These are phyloP conservation scores for Hemisphaericaspora xylanilytica DNA, from an alignment of 1,139 yeast species.

Conservation along the genomic window DNA sequence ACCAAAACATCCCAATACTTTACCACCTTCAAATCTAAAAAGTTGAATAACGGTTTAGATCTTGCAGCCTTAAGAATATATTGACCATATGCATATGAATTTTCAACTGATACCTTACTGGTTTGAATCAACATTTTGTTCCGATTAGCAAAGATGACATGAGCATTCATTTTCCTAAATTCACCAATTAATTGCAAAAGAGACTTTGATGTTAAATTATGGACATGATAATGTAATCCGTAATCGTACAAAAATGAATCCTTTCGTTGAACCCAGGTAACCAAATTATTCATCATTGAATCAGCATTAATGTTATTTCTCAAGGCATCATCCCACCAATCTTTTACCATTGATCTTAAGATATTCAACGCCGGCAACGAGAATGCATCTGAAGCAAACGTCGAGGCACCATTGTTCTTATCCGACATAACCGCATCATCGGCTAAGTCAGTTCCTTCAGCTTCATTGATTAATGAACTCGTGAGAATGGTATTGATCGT, in stretches of 20 bases:
- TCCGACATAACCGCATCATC: slow-evolving; percentile 47
- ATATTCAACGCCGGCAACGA: slow-evolving; percentile 73
- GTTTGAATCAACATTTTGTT: slow-evolving; percentile 75
- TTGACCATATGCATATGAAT: slow-evolving; percentile 91
- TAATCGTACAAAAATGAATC: slow-evolving; percentile 75
- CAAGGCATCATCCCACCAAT: slow-evolving; percentile 94
- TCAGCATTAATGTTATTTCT: slow-evolving; percentile 73
- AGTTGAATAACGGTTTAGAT: slow-evolving; percentile 78
- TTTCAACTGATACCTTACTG: slow-evolving; percentile 73
- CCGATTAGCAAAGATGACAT: slow-evolving; percentile 77
- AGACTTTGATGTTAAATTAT: slow-evolving; percentile 81
- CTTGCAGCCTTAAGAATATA: slow-evolving; percentile 78
- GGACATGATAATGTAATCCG: slow-evolving; percentile 80
- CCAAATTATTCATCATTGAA: slow-evolving; percentile 76
- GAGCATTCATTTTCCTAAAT: slow-evolving; percentile 73
- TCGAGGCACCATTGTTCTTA: slow-evolving; percentile 47
- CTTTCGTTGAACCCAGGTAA: slow-evolving; percentile 83
- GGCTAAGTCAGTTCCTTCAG: slow-evolving; percentile 82
- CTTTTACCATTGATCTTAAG: slow-evolving; percentile 71
- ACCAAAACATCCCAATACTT: slow-evolving; percentile 88
- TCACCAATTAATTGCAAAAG: slow-evolving; percentile 79
- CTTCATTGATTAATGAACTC: slow-evolving; percentile 79
- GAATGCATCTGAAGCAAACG: slow-evolving; percentile 73
- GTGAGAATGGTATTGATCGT: slow-evolving; percentile 84
- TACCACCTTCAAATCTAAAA: slow-evolving; percentile 68